Percentiles rank a stretch among this genome's conserved stretches.
Evolutionary conservation across 2,329 filamentous ascomycete species (phyloP).

Genomic region (Fusarium sororula): DNA sequence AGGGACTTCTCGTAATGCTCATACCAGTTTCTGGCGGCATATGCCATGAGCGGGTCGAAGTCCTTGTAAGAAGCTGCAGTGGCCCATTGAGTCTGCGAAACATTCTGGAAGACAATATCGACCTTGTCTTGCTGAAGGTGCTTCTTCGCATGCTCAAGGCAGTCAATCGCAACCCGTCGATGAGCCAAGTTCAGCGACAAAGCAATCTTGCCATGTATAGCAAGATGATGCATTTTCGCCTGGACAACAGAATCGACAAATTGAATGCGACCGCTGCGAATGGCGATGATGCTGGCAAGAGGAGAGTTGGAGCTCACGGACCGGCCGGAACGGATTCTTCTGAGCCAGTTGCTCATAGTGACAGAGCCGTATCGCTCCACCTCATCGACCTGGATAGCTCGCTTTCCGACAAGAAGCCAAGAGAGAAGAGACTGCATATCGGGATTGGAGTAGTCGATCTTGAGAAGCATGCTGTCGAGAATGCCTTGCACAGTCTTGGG

Average conservation of each 20-base stretch:
- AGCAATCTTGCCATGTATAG: not conserved
- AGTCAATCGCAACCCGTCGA: not conserved
- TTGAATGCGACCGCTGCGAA: not conserved
- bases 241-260: not conserved
- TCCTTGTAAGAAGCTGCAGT: not conserved
- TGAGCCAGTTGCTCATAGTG: not conserved
- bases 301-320: not conserved
- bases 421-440: not conserved
- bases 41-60: not conserved
- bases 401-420: not conserved
- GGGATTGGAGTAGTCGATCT: not conserved
- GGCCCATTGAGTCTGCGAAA: not conserved
- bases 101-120: not conserved
- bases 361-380: not conserved
- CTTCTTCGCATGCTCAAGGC: not conserved
- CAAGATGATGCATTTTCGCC: not conserved
- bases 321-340: not conserved
- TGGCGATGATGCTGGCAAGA: not conserved
- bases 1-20: not conserved
- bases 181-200: not conserved
- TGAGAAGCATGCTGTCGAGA: not conserved
- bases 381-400: not conserved
- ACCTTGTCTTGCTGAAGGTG: not conserved
- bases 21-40: not conserved
- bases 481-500: not conserved